Base-by-base conservation (phyloP, 2,329 filamentous ascomycete genomes). In the Cladosporium sp. region DNA sequence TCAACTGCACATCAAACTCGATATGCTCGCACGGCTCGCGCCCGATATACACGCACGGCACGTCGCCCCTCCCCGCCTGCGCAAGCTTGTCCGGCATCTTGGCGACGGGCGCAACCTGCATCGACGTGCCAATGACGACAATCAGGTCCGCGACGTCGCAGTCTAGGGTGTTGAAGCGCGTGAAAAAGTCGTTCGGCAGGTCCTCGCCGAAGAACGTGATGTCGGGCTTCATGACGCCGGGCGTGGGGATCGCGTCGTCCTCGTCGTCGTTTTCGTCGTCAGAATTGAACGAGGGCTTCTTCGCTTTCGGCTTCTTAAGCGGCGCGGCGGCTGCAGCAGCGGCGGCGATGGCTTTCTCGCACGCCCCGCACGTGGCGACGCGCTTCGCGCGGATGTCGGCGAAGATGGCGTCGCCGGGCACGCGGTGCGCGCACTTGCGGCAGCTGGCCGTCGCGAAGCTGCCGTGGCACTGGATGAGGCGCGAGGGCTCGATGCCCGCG, bases 151-250 rank as follows among this genome's bases (percentile, higher is more conserved):
- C 88, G 53, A 81, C 77, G 58, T 89, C 82, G 54, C 83, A 83
- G 70, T 98, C 93, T 61, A 89, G 80, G 55, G 88, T 79, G n/a
- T 87, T 83, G 11, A 97, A 80, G 7, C 91, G 85, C 46, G 82
- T 77, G 53, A 86, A 87, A 70, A 98, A 98, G 60, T 83, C 81
- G 61, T 88, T 83, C 0, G 92, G 91, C 1, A 98, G 83, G 46
- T 84, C 79, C 72, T 98, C 93, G 61, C 92, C 92, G 64, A 97
- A 97, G 75, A 98, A 97, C 43, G 89, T 97, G 66, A 98, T 97
- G 72, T 97, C 92, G 8, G 93, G 93, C 77, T 82, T 95, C 89
- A 95, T 95, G 66, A 95, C 83, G 53, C 88, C 89, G 2, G 83
- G 80, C 44, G 79, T 76, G 2, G 83, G 82, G 37, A 87, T 81